These are phyloP conservation scores for Pyrenula massariospora DNA, from an alignment of 495 filamentous ascomycete genomes.

Conservation along the genomic window DNA sequence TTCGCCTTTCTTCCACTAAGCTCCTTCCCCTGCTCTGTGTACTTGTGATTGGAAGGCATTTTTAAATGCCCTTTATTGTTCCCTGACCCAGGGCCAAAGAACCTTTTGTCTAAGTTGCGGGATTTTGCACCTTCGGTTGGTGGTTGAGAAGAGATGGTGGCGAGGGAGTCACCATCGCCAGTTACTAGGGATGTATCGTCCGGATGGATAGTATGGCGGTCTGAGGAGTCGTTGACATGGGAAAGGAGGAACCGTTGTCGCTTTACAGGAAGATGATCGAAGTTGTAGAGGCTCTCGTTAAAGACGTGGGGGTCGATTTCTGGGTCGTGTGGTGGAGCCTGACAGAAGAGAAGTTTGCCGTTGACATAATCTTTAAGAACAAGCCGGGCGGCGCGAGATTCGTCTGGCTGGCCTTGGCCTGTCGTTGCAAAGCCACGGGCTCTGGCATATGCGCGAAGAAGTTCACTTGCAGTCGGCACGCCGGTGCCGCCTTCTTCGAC, in stretches of 20 bases:
- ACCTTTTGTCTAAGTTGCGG: constrained; percentile 64
- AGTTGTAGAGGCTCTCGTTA: constrained; percentile 81
- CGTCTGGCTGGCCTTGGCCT: constrained; percentile 82
- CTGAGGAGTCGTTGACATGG: constrained; percentile 27
- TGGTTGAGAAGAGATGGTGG: constrained; percentile 1
- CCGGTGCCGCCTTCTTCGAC: constrained; percentile 91
- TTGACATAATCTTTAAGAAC: constrained; percentile 96
- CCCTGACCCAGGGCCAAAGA: constrained; percentile 60
- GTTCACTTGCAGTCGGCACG: constrained; percentile 73
- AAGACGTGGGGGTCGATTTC: constrained; percentile 60
- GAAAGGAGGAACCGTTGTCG: constrained; percentile 48
- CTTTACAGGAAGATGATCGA: constrained; percentile 63
- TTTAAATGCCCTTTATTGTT: constrained; percentile 51
- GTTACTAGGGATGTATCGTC: constrained; percentile 31
- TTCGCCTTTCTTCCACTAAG: constrained; percentile 76
- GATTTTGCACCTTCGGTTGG: constrained; percentile 51
- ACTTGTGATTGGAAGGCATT: constrained; percentile 77
- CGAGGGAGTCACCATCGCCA: constrained; percentile 7
- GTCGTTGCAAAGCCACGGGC: constrained; percentile 82
- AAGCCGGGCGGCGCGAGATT: constrained; percentile 80
- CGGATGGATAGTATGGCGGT: constrained; percentile 23
- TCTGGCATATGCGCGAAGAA: constrained; percentile 75
- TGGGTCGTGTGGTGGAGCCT: constrained; percentile 55
- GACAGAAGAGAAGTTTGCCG: constrained; percentile 85
- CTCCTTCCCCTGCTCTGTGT: constrained; percentile 74